Base-by-base conservation (phyloP, 1,139 yeast species). In the Spencermartinsiella ligniputridi region DNA sequence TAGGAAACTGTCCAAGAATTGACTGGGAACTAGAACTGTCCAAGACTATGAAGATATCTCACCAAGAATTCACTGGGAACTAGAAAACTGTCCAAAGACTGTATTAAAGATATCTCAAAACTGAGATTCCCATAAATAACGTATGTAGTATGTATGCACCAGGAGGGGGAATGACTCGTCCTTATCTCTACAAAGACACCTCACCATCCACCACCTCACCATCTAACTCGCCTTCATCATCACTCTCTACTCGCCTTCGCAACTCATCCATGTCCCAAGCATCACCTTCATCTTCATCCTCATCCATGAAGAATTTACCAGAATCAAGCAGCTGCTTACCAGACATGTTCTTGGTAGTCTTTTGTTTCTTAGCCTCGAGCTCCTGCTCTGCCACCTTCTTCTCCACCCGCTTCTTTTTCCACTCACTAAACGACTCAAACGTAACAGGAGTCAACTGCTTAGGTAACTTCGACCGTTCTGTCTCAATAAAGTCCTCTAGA, bases 401-500 rank as follows among this genome's bases (percentile, higher is more conserved):
- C 64, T 78, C 78, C 50, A 75, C 76, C 56, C 88, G 86, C 52
- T 80, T 78, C 53, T 67, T 63, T 70, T 90, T 90, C 98, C 98
- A 94, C 59, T 76, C 76, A 35, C 76, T 76, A 65, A 94, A 94
- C n/a, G 89, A 65, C 49, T 84, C 90, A 32, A 79, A 70, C 1
- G 95, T 90, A 50, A 94, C 89, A 24, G 97, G 97, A 2, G 97
- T 90, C 60, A 89, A 76, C 42, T 79, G 76, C 47, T 76, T 70
- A 57, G 95, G 95, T 61, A 94, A 73, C 62, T 81, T 83, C 52
- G 80, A 84, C 69, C 97, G 82, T 69, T 92, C 98, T 48, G 94
- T 79, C 64, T 94, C 98, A 54, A 94, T 79, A 64, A 92, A 92
- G 53, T 94, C 98, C 68, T 94, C 99, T 57, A 94, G 73, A 1